Conservation (phyloP, 345 rosid genomes). For the Eucalyptus melliodora region DNA sequence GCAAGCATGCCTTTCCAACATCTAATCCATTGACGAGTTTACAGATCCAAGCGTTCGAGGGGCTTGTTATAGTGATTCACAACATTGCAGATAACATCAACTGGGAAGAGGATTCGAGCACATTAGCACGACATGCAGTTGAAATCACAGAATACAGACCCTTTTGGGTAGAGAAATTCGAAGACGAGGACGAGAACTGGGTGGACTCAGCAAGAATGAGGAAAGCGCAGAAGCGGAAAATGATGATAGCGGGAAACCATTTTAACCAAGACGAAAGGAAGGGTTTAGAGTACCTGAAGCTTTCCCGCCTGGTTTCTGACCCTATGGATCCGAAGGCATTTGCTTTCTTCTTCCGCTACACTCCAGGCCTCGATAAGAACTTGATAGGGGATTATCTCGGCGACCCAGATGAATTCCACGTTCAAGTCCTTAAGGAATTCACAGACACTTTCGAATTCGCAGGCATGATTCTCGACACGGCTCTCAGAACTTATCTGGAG, state of each 20-base stretch:
- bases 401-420: slow-evolving; percentile 71
- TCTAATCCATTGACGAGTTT: slow-evolving; percentile 40
- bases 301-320: slow-evolving; percentile 42
- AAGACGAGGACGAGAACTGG: slow-evolving; percentile 51
- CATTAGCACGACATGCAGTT: slow-evolving; percentile 36
- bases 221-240: slow-evolving; percentile 70
- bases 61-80: slow-evolving; percentile 62
- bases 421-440: slow-evolving; percentile 67
- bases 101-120: slow-evolving; percentile 27
- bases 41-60: slow-evolving; percentile 94
- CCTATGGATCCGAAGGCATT: slow-evolving; percentile 55
- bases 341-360: slow-evolving; percentile 66
- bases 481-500: slow-evolving; percentile 68
- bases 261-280: slow-evolving; percentile 73
- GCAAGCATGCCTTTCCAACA: slow-evolving; percentile 75
- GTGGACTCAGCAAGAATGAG: slow-evolving; percentile 48
- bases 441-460: slow-evolving; percentile 61
- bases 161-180: slow-evolving; percentile 61
- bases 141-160: slow-evolving; percentile 54
- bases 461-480: slow-evolving; percentile 76
- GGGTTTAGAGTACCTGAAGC: slow-evolving; percentile 74
- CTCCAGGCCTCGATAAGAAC: slow-evolving; percentile 59
- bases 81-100: slow-evolving; percentile 70
- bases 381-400: slow-evolving; percentile 85
- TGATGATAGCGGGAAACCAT: slow-evolving; percentile 60